Conservation (phyloP, 345 rosid genomes). For the Hibiscus syriacus region DNA sequence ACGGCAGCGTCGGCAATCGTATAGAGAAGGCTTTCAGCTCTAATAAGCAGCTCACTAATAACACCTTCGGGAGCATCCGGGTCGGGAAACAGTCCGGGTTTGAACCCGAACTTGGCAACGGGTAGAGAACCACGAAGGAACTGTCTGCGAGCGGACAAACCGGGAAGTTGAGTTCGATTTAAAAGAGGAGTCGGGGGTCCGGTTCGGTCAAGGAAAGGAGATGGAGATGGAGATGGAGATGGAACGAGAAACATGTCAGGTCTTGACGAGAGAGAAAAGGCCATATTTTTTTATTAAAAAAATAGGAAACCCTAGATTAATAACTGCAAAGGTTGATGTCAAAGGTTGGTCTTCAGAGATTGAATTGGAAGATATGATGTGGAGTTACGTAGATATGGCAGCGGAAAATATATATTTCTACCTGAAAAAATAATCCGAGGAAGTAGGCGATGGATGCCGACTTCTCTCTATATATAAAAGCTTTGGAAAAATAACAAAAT, state of each 20-base stretch:
- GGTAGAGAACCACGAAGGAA: slow-evolving; percentile 6
- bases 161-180: slow-evolving; percentile 1
- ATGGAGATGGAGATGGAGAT: not conserved
- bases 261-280: not conserved
- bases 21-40: slow-evolving; percentile 48
- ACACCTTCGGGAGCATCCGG: slow-evolving; percentile 23
- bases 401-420: not conserved
- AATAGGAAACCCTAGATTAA: not conserved
- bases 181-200: not conserved
- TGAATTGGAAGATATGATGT: not conserved
- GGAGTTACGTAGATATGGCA: not conserved
- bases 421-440: not conserved
- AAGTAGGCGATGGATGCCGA: not conserved
- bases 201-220: slow-evolving; percentile 8
- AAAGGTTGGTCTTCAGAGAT: not conserved
- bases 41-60: slow-evolving; percentile 35
- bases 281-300: not conserved
- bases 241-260: not conserved
- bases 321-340: not conserved
- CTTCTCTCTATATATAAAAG: too few relatives aligned
- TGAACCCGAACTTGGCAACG: slow-evolving; percentile 3
- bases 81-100: slow-evolving; percentile 5
- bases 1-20: slow-evolving; percentile 86
- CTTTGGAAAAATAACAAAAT: too few relatives aligned
- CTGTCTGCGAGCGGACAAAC: not conserved